These are phyloP conservation scores for Sphagnum fallax DNA, from an alignment of 228 moss, liverwort and hornwort species.

Conservation along the genomic window DNA sequence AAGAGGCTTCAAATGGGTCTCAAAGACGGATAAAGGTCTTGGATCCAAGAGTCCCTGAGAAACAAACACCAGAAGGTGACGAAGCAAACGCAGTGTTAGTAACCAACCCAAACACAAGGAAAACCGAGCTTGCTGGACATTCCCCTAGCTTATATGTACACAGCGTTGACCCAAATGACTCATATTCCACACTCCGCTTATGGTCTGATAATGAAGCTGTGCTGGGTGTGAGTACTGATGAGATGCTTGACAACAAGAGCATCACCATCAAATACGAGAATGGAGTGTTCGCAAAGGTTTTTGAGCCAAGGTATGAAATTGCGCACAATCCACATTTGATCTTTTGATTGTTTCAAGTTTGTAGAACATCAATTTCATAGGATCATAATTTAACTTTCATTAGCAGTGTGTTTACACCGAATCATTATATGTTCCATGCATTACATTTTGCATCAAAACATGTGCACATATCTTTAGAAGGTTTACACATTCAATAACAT, in stretches of 20 bases:
- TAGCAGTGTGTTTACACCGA: too few relatives aligned
- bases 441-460: too few relatives aligned
- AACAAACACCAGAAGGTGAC: not conserved
- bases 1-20: not conserved
- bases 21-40: not conserved
- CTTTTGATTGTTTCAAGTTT: too few relatives aligned
- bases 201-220: not conserved
- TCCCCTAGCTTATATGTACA: not conserved
- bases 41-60: not conserved
- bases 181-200: not conserved
- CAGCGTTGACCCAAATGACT: not conserved
- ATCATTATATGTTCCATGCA: too few relatives aligned
- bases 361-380: too few relatives aligned
- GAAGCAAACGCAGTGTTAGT: not conserved
- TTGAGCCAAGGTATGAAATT: not conserved
- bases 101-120: not conserved
- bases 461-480: too few relatives aligned
- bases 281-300: not conserved
- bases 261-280: not conserved
- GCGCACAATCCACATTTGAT: too few relatives aligned
- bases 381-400: too few relatives aligned
- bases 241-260: slow-evolving; percentile 1
- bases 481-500: too few relatives aligned
- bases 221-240: not conserved
- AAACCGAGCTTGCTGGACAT: not conserved